phyloP scores from a whole-genome alignment of 371 early-diverging fungal species.

The Lichtheimia ornata region DNA sequence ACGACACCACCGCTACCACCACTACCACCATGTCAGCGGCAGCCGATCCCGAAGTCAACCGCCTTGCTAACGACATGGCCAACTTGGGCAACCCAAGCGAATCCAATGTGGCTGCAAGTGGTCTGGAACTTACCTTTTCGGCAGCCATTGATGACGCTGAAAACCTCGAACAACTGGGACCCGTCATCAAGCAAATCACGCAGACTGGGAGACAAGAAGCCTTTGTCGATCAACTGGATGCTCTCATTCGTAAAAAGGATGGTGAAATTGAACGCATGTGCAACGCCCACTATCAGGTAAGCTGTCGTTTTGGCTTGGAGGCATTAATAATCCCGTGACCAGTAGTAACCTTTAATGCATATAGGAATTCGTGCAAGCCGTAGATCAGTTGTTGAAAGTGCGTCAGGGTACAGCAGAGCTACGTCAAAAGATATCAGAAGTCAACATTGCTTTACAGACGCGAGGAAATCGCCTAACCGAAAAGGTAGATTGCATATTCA shows the following conservation, averaged over 20 bases:
- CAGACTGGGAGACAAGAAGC: constrained; percentile 83
- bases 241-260: constrained; percentile 86
- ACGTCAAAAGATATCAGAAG: constrained; percentile 79
- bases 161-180: constrained; percentile 83
- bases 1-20: too few relatives aligned
- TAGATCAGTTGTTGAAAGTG: constrained; percentile 94
- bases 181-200: constrained; percentile 89
- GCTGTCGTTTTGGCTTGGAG: neutral
- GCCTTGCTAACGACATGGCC: constrained; percentile 17
- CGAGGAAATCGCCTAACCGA: constrained; percentile 78
- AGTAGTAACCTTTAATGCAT: neutral
- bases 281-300: constrained; percentile 90
- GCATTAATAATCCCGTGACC: neutral
- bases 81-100: constrained; percentile 16
- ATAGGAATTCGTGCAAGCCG: constrained; percentile 94
- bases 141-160: constrained; percentile 61
- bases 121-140: constrained; percentile 42
- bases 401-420: constrained; percentile 84
- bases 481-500: constrained; percentile 54
- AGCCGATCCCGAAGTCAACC: constrained; percentile 17
- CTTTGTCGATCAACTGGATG: constrained; percentile 83
- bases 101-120: constrained; percentile 24
- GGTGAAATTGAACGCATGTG: constrained; percentile 98
- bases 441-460: constrained; percentile 83
- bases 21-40: constrained; percentile 12